Base-by-base conservation (phyloP, 2,329 filamentous ascomycete species). In the Colletotrichum truncatum region DNA sequence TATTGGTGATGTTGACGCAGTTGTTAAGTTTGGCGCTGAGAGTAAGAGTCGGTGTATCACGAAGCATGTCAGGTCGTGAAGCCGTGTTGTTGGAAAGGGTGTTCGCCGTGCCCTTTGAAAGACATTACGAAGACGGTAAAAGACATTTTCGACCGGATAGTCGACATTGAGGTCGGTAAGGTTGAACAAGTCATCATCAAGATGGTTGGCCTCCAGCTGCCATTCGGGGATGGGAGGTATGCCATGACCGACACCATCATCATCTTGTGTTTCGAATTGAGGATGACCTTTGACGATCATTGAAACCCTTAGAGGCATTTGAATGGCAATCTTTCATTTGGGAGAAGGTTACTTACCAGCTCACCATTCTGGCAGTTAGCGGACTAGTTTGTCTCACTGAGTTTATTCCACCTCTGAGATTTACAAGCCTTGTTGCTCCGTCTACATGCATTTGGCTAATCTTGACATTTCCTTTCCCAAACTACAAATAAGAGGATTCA, bases 31-130 rank as follows among this genome's bases (percentile, higher is more conserved):
- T 28, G 62, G 26, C 11, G 68, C 49, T 6, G 69, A 39, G 3
- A 75, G 70, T 1, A 87, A 64, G 1, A 88, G 75, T 21, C 79
- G 78, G 64, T 88, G 85, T 1, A 87, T 73, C 21, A 84, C 80
- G 67, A 85, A 88, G 53, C 83, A 86, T 6, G 84, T 83, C 1
- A 88, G 74, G 58, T 88, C 86, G 62, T 88, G 86, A 1, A 88
- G 78, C 46, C 79, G 76, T 0, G 82, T 82, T 0, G 74, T 74
- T 2, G 80, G 67, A 1, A 84, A 64, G 0, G 70, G 69, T 9
- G 45, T 60, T 0, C 59, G 59, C 11, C 72, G 64, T 1, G 76
- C 71, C 4, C 73, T 71, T 2, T 14, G 25, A 1, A 65, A 64
- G 21, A 65, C 30, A 16, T 45, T 34, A 0, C 48, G 30, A 11